These are phyloP conservation scores for Trichoderma breve DNA, from an alignment of 2,329 filamentous ascomycete genomes.

Conservation along the genomic window DNA sequence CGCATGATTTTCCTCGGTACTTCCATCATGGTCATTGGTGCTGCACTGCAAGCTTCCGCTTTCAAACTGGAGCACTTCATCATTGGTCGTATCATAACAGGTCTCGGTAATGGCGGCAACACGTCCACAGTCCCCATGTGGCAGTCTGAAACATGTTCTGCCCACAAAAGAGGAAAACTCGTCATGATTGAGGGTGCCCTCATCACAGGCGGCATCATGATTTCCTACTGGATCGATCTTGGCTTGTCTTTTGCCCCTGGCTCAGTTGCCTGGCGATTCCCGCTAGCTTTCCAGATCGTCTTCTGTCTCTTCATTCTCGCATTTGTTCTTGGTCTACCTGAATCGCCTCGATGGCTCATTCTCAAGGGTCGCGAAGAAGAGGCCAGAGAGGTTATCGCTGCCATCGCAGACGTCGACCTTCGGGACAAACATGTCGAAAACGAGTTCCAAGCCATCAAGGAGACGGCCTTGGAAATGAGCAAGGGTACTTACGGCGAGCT, in stretches of 20 bases:
- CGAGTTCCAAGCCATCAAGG: constrained; percentile 60
- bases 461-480: constrained; percentile 66
- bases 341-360: constrained; percentile 51
- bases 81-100: constrained; percentile 57
- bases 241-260: constrained; percentile 51
- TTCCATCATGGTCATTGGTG: constrained; percentile 56
- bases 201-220: constrained; percentile 56
- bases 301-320: constrained; percentile 58
- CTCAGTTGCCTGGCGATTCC: constrained; percentile 55
- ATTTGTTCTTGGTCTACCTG: constrained; percentile 53
- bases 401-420: constrained; percentile 52
- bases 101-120: constrained; percentile 57
- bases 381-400: constrained; percentile 47
- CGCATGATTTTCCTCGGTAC: constrained; percentile 60
- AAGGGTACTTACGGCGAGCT: constrained; percentile 59
- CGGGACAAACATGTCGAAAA: constrained; percentile 58
- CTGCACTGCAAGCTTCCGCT: constrained; percentile 57
- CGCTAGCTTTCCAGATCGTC: constrained; percentile 52
- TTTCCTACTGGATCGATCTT: constrained; percentile 61
- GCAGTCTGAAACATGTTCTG: constrained; percentile 58
- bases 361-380: constrained; percentile 48
- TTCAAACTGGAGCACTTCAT: constrained; percentile 55
- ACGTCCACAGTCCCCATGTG: constrained; percentile 58
- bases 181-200: constrained; percentile 61
- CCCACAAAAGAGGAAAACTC: constrained; percentile 58